These are phyloP conservation scores for Trichomonascus vanleenenianus DNA, from an alignment of 805 yeast genomes.

Conservation along the genomic window DNA sequence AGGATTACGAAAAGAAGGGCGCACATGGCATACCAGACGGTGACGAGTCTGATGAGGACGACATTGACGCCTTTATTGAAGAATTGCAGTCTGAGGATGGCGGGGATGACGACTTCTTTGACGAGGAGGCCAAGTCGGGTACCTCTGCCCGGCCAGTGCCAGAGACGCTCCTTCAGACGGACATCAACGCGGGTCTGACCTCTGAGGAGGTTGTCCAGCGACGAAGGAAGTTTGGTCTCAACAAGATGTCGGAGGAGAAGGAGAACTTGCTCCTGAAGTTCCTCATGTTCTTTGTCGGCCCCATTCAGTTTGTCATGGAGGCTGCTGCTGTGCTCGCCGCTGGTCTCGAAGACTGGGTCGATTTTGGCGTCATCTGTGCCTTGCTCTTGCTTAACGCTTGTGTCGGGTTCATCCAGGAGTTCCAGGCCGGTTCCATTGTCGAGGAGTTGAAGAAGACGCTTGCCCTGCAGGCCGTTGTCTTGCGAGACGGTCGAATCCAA, in stretches of 20 bases:
- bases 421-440: slow-evolving; percentile 96
- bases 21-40: slow-evolving; percentile 21
- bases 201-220: slow-evolving; percentile 72
- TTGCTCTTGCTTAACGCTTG: slow-evolving; percentile 76
- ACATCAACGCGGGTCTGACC: slow-evolving; percentile 68
- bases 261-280: slow-evolving; percentile 76
- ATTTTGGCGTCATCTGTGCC: slow-evolving; percentile 95
- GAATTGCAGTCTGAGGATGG: slow-evolving; percentile 64
- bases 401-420: slow-evolving; percentile 96
- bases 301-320: slow-evolving; percentile 95
- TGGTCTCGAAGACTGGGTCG: slow-evolving; percentile 97
- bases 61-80: slow-evolving; percentile 46
- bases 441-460: slow-evolving; percentile 93
- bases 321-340: slow-evolving; percentile 94
- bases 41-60: slow-evolving; percentile 57
- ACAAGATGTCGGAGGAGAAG: slow-evolving; percentile 85
- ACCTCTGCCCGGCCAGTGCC: slow-evolving; percentile 71
- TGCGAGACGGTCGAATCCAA: slow-evolving; percentile 70
- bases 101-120: slow-evolving; percentile 37
- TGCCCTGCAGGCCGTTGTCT: slow-evolving; percentile 80
- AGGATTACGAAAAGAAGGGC: background rate
- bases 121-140: slow-evolving; percentile 37
- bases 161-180: slow-evolving; percentile 77
- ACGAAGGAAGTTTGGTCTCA: slow-evolving; percentile 84
- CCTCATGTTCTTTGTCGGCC: slow-evolving; percentile 84